Conservation (phyloP, 805 yeast species). For the Saccharomyces kudriavzevii region DNA sequence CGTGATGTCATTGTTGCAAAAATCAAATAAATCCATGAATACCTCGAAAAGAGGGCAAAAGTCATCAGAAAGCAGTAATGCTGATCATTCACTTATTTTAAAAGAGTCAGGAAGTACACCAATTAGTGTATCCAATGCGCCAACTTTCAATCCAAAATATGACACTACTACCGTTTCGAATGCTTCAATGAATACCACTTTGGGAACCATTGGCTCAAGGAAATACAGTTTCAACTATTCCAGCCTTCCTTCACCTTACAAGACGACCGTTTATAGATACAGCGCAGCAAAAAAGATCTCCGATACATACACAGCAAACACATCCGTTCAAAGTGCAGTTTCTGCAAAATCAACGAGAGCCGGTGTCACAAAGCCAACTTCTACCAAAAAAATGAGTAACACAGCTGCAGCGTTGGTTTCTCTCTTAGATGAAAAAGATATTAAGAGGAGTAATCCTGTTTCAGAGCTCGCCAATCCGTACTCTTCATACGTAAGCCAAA, state of each 20-base stretch:
- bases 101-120: background rate
- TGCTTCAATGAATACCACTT: slow-evolving; percentile 12
- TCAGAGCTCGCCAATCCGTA: slow-evolving; percentile 38
- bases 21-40: slow-evolving; percentile 12
- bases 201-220: slow-evolving; percentile 17
- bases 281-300: slow-evolving; percentile 10
- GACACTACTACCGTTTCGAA: slow-evolving; percentile 16
- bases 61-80: slow-evolving; percentile 2
- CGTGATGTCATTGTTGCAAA: slow-evolving; percentile 52
- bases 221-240: slow-evolving; percentile 33
- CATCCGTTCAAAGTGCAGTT: background rate
- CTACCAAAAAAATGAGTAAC: slow-evolving; percentile 32
- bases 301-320: background rate
- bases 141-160: slow-evolving; percentile 32
- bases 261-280: slow-evolving; percentile 28
- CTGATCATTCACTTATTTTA: background rate
- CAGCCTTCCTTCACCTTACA: slow-evolving; percentile 34
- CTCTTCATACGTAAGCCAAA: slow-evolving; percentile 19
- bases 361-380: background rate
- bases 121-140: slow-evolving; percentile 15
- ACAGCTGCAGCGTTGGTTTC: slow-evolving; percentile 45
- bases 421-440: slow-evolving; percentile 27
- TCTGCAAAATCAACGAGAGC: slow-evolving; percentile 2
- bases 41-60: slow-evolving; percentile 5
- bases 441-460: slow-evolving; percentile 4